A percentile compares a stretch with the other conserved stretches of the same genome.
phyloP scores from a whole-genome alignment of 306 rosid species.

The Herpetospermum pedunculosum region DNA sequence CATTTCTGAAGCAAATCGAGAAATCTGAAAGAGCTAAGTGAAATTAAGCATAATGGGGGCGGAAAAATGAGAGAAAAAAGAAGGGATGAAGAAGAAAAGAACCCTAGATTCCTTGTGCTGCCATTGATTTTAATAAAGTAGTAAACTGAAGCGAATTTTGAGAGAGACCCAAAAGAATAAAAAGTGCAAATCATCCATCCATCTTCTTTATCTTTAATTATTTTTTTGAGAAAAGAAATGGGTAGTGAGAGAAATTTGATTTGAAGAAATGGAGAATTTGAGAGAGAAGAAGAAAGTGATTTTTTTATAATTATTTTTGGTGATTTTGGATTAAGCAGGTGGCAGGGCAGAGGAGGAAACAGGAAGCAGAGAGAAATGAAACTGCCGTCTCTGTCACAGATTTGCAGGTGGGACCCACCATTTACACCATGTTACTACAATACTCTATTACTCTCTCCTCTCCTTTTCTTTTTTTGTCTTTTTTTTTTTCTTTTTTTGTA shows the following conservation, averaged over 20 bases:
- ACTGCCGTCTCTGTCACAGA: slow-evolving; percentile 18
- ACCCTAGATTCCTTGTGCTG: slow-evolving; percentile 71
- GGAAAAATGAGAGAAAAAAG: not conserved
- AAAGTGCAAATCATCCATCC: not conserved
- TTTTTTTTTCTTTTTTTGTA: too few relatives aligned
- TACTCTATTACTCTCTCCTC: not conserved
- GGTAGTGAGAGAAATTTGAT: not conserved
- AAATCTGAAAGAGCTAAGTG: not conserved
- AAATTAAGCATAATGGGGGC: not conserved
- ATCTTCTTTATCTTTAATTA: not conserved
- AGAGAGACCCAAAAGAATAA: slow-evolving; percentile 8
- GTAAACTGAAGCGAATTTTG: slow-evolving; percentile 8
- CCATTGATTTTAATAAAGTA: slow-evolving; percentile 35
- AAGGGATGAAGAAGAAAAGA: not conserved
- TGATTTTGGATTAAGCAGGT: too few relatives aligned
- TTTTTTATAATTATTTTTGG: too few relatives aligned
- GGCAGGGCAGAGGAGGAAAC: not conserved
- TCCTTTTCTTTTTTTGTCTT: not conserved
- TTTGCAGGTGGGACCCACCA: slow-evolving; percentile 14
- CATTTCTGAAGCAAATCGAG: not conserved
- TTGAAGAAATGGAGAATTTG: not conserved
- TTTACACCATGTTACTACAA: not conserved
- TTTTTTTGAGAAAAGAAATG: not conserved
- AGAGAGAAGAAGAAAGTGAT: not conserved
- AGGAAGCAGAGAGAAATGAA: slow-evolving; percentile 11